Conservation (phyloP, 1,139 yeast genomes). For the Geotrichum klebahnii region DNA sequence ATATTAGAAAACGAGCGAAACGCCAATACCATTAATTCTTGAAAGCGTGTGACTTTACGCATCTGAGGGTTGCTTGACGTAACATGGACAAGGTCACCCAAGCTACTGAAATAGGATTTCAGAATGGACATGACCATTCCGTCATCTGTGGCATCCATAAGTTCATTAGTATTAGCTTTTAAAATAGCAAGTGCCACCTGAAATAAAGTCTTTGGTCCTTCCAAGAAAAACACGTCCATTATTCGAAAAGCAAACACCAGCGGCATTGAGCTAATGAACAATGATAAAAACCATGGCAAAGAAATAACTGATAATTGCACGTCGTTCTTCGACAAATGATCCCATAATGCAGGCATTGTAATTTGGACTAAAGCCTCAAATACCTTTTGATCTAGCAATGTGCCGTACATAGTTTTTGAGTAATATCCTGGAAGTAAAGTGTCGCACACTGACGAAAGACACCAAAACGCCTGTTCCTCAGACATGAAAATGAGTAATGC, state of each 20-base stretch:
- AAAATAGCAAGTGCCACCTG: slow-evolving; percentile 90
- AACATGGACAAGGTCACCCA: slow-evolving; percentile 81
- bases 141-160: slow-evolving; percentile 80
- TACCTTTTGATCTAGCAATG: slow-evolving; percentile 86
- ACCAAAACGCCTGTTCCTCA: slow-evolving; percentile 98
- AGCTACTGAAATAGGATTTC: slow-evolving; percentile 71
- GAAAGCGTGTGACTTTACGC: slow-evolving; percentile 74
- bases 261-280: slow-evolving; percentile 91
- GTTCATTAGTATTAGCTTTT: slow-evolving; percentile 78
- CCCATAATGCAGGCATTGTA: slow-evolving; percentile 86
- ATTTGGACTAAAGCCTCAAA: slow-evolving; percentile 85
- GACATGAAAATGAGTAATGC: slow-evolving; percentile 89
- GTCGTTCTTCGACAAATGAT: slow-evolving; percentile 70
- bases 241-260: slow-evolving; percentile 88
- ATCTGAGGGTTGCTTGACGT: slow-evolving; percentile 60
- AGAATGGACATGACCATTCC: slow-evolving; percentile 84
- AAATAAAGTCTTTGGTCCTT: slow-evolving; percentile 84
- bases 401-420: slow-evolving; percentile 97
- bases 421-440: slow-evolving; percentile 90
- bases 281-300: slow-evolving; percentile 91
- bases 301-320: slow-evolving; percentile 94
- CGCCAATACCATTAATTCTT: slow-evolving; percentile 84
- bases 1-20: slow-evolving; percentile 83
- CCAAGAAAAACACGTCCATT: slow-evolving; percentile 83
- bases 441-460: slow-evolving; percentile 77